phyloP scores from a whole-genome alignment of 768 basidiomycete genomes.

The Termitomyces sp. region DNA sequence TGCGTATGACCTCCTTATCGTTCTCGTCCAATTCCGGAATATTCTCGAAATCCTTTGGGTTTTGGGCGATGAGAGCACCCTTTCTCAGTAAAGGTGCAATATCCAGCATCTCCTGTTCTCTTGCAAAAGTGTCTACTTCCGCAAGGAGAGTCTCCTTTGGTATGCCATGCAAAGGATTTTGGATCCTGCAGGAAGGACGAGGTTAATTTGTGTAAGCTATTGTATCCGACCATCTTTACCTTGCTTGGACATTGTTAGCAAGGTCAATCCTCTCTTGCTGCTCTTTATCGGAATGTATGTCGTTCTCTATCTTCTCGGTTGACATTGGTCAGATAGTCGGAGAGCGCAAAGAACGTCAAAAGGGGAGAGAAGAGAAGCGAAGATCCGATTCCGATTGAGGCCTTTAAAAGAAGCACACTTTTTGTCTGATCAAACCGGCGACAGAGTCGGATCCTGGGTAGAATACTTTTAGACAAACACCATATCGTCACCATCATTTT shows the following conservation, averaged over 20 bases:
- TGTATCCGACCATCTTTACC: slow-evolving; percentile 17
- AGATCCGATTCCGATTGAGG: neutral
- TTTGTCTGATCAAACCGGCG: slow-evolving; percentile 8
- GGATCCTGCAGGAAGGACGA: slow-evolving; percentile 24
- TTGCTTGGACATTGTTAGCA: slow-evolving; percentile 36
- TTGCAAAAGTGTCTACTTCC: slow-evolving; percentile 58
- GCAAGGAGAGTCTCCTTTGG: slow-evolving; percentile 52
- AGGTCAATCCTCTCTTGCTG: slow-evolving; percentile 22
- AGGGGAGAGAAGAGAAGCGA: neutral
- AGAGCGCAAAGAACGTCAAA: slow-evolving; percentile 9
- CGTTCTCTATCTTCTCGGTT: slow-evolving; percentile 14
- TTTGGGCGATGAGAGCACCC: slow-evolving; percentile 72
- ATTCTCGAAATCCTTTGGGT: slow-evolving; percentile 44
- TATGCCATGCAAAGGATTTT: slow-evolving; percentile 49
- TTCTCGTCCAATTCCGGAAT: slow-evolving; percentile 30
- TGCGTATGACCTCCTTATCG: slow-evolving; percentile 34
- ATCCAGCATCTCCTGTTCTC: slow-evolving; percentile 40
- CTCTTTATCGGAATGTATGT: slow-evolving; percentile 19
- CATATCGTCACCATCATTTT: neutral
- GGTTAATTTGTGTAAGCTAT: neutral
- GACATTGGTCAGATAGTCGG: slow-evolving; percentile 18
- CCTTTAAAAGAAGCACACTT: slow-evolving; percentile 5
- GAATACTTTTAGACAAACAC: neutral
- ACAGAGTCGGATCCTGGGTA: slow-evolving; percentile 2
- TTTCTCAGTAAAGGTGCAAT: slow-evolving; percentile 48